A percentile compares a stretch with the other conserved stretches of the same genome.
Conservation (phyloP, 495 filamentous ascomycete genomes). For the Bathelium albidoporum region DNA sequence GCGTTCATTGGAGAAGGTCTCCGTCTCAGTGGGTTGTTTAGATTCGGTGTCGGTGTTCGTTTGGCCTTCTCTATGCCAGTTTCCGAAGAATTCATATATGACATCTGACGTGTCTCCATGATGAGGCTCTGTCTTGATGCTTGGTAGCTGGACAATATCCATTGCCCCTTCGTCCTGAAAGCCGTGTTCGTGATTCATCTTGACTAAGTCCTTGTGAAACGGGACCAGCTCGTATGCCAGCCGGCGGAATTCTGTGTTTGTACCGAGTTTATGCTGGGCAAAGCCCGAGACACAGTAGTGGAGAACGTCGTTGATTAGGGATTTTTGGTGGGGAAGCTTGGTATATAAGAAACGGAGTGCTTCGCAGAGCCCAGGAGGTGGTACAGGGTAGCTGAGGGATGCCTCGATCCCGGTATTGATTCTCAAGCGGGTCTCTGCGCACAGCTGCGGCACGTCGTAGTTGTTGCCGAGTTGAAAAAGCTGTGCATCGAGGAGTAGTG, state of each 20-base stretch:
- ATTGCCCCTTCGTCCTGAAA: slow-evolving; percentile 22
- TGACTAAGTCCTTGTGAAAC: slow-evolving; percentile 26
- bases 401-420: slow-evolving; percentile 24
- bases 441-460: slow-evolving; percentile 23
- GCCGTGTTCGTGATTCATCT: slow-evolving; percentile 17
- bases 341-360: slow-evolving; percentile 26
- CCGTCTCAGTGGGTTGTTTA: not conserved
- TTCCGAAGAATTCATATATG: not conserved
- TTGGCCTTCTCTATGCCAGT: not conserved
- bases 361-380: slow-evolving; percentile 22
- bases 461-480: slow-evolving; percentile 25
- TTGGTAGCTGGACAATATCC: not conserved
- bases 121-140: not conserved
- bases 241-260: slow-evolving; percentile 18
- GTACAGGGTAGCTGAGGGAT: slow-evolving; percentile 17
- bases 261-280: slow-evolving; percentile 19
- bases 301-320: slow-evolving; percentile 22
- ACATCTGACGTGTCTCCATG: not conserved
- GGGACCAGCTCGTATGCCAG: slow-evolving; percentile 17
- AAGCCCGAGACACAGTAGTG: slow-evolving; percentile 30
- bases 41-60: not conserved
- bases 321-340: slow-evolving; percentile 16
- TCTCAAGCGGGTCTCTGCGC: slow-evolving; percentile 18
- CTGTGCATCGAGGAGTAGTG: slow-evolving; percentile 24
- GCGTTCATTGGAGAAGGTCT: not conserved